Conservation (phyloP, 305 asterid species). For the Nicotiana rustica region DNA sequence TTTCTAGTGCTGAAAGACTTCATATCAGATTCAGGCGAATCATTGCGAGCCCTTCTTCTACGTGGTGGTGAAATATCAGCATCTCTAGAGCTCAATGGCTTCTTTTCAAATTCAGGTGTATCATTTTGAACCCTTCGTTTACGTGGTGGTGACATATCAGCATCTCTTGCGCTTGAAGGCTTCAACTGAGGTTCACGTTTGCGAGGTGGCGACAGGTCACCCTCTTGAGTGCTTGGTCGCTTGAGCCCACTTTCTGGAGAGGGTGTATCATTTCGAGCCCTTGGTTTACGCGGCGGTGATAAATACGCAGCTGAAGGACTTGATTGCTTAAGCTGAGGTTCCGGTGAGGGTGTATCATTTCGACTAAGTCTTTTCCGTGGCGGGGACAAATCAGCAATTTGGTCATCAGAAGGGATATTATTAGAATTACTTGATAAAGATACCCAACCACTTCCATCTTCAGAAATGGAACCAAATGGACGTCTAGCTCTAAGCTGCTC, state of each 20-base stretch:
- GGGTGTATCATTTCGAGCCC: constrained; percentile 39
- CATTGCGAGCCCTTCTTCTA: constrained; percentile 41
- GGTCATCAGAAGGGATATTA: constrained; percentile 39
- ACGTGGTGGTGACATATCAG: constrained; percentile 61
- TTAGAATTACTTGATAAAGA: constrained; percentile 52
- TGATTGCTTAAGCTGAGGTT: constrained; percentile 39
- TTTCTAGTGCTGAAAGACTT: background rate
- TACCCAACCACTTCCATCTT: constrained; percentile 98
- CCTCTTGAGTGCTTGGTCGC: constrained; percentile 37
- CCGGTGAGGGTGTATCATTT: constrained; percentile 42
- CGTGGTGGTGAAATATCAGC: constrained; percentile 48
- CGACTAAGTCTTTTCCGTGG: constrained; percentile 38
- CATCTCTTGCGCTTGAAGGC: constrained; percentile 40
- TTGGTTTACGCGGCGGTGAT: constrained; percentile 54
- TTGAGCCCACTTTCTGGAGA: constrained; percentile 39
- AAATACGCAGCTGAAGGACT: constrained; percentile 46
- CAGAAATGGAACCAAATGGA: constrained; percentile 75
- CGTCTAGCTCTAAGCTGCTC: constrained; percentile 67
- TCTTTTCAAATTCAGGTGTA: constrained; percentile 38
- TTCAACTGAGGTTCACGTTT: constrained; percentile 39
- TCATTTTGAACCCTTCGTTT: constrained; percentile 36
- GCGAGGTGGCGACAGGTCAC: constrained; percentile 46
- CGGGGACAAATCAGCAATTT: constrained; percentile 55
- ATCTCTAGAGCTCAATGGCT: constrained; percentile 16
- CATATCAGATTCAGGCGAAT: constrained; percentile 33